Base-by-base conservation (phyloP, 2,329 filamentous ascomycete genomes). In the Neospermospora avenae region DNA sequence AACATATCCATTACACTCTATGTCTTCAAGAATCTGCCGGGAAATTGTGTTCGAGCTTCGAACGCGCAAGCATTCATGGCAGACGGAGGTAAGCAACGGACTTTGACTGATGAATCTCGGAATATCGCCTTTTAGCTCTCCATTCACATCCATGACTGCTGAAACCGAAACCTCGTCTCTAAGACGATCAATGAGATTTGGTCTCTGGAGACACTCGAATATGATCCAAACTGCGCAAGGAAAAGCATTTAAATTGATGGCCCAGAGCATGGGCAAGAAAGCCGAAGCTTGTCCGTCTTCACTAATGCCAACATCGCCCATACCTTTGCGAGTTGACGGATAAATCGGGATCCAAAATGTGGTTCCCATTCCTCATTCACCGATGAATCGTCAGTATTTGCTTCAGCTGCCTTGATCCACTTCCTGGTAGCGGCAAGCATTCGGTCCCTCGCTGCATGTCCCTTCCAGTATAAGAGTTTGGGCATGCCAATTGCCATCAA, bases 221-320 rank as follows among this genome's bases (percentile, higher is more conserved):
- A 64, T 20, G 4, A 64, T 52, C 64, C 64, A 66, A 6, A 55
- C 22, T 10, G 62, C 55, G 25, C 61, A 60, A 2, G 64, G 64
- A n/a, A 66, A 55, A 11, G 58, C 59, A 20, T 66, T 66, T 20
- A 58, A 63, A 18, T 63, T 61, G 37, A 66, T 61, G 4, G 59
- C 63, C 57, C 59, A 65, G 16, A 64, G 60, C 28, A 62, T 31
- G 3, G 59, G 45, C 16, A 65, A 22, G 5, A 60, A 45, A 7
- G 54, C 41, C 5, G 57, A 51, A 13, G 60, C 60, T 39, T 61
- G 58, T 41, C 64, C 64, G 18, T 59, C 59, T 13, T 51, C 34
- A 28, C 39, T 59, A 5, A 62, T 44, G 13, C 60, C 62, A 14
- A 37, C 22, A n/a, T 60, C 39, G 7, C 46, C 49, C 13, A 63